Conservation (phyloP, 257 asterid species). For the Solanum habrochaites region DNA sequence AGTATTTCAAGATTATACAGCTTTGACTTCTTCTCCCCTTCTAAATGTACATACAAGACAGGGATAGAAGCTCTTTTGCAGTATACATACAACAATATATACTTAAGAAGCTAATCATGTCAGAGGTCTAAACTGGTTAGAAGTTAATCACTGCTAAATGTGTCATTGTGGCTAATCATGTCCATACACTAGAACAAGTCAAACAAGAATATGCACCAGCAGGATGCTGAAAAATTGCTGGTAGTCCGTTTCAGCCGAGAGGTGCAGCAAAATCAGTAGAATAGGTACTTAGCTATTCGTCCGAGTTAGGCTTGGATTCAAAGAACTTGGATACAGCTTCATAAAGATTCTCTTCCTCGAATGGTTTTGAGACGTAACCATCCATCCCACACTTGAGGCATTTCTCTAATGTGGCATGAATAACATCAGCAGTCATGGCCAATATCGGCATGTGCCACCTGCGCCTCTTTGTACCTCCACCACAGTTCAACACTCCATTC, state of each 20-base stretch:
- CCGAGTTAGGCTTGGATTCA: constrained; percentile 21
- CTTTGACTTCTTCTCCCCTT: constrained; percentile 6
- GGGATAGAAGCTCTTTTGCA: constrained; percentile 3
- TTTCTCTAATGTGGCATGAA: constrained; percentile 67
- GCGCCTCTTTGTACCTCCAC: background rate
- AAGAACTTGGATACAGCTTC: constrained; percentile 75
- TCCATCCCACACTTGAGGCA: constrained; percentile 79
- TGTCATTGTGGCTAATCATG: background rate
- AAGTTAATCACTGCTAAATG: background rate
- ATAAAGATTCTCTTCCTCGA: constrained; percentile 73
- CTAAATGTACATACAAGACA: constrained; percentile 11
- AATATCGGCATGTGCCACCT: constrained; percentile 72
- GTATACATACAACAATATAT: background rate
- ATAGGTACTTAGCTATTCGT: constrained; percentile 1
- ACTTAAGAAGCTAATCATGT: constrained; percentile 3
- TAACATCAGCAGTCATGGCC: constrained; percentile 96
- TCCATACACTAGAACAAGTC: background rate
- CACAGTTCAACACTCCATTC: constrained; percentile 12
- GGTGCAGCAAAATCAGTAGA: background rate
- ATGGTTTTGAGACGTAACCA: constrained; percentile 85
- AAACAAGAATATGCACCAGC: constrained; percentile 18
- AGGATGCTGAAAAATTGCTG: constrained; percentile 27
- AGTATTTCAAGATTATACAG: constrained; percentile 4
- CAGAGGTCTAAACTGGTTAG: background rate
- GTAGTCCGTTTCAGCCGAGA: background rate